Evolutionary conservation across 768 basidiomycete genomes (phyloP), one percentile per base, ranked within the genome.

Genomic region (Lyophyllum semitale): DNA sequence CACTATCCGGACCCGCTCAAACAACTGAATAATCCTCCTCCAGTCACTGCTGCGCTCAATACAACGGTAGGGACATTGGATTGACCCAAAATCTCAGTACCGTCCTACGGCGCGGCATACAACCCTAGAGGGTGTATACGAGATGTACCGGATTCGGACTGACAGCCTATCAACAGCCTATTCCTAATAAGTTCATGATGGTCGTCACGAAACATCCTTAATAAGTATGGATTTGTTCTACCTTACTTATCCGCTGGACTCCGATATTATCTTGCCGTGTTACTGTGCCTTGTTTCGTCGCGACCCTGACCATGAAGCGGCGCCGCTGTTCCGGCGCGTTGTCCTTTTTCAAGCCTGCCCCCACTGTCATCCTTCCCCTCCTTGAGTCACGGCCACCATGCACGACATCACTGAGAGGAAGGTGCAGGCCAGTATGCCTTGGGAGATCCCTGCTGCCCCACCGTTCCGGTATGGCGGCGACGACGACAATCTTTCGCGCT

Each of bases 401-500:
- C 15, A 32, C n/a, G 26, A 42, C 41, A 35, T 26, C 25, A 17
- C 32, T 9, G 8, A 15, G n/a, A 22, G 15, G 4, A 33, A 29
- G 6, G 37, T 30, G 37, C 49, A n/a, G 29, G 12, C 22, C 33
- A 50, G 23, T 13, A 37, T 37, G 2, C 50, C 50, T 18, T 49
- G 58, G 58, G 32, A 59, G 17, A 40, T 37, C 26, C 42, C 54
- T 2, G 23, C 25, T 17, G 41, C 55, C 40, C 44, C 49, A 4
- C 48, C 54, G 35, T 58, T 55, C 15, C 26, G 51, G 9, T 32
- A 48, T 35, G 27, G 20, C 5, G 48, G 12, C 25, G 46, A 53
- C 32, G 52, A 51, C 26, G 45, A 43, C 18, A 20, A 41, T 25
- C 47, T 43, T 23, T 33, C 37, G 18, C 68, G 71, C 26, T 63